A percentile compares a stretch with the other conserved stretches of the same genome.
Conservation (phyloP, 1,139 yeast species). For the Suhomyces anneliseae region DNA sequence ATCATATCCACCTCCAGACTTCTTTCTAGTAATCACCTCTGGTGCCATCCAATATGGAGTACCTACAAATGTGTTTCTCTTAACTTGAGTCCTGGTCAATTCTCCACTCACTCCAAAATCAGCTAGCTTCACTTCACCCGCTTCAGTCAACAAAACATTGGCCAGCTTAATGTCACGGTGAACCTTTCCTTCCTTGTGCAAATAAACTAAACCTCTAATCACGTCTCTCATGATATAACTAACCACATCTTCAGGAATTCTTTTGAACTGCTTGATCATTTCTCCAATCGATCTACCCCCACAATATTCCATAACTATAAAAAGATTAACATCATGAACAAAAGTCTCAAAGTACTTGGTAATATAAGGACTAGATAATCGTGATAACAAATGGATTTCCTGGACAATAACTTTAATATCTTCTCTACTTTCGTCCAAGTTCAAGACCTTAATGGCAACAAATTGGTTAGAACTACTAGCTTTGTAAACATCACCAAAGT, state of each 20-base stretch:
- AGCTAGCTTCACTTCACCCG: slow-evolving; percentile 68
- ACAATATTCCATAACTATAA: slow-evolving; percentile 91
- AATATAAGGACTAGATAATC: slow-evolving; percentile 61
- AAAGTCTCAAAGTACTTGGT: slow-evolving; percentile 67
- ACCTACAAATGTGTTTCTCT: slow-evolving; percentile 76
- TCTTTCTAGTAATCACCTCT: slow-evolving; percentile 58
- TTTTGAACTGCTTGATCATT: slow-evolving; percentile 37
- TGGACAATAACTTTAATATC: slow-evolving; percentile 68
- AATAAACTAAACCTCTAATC: slow-evolving; percentile 63
- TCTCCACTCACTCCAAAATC: slow-evolving; percentile 91
- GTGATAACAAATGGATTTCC: slow-evolving; percentile 73
- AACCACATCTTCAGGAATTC: slow-evolving; percentile 56
- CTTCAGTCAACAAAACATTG: slow-evolving; percentile 64
- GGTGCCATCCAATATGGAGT: slow-evolving; percentile 97
- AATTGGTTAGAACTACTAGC: slow-evolving; percentile 45
- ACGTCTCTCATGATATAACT: slow-evolving; percentile 62
- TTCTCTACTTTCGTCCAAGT: slow-evolving; percentile 72
- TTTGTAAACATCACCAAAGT: slow-evolving; percentile 82
- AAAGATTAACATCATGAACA: slow-evolving; percentile 63
- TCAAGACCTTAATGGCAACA: slow-evolving; percentile 79
- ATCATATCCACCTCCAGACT: slow-evolving; percentile 74
- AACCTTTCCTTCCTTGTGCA: slow-evolving; percentile 72
- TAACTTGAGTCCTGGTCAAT: slow-evolving; percentile 57
- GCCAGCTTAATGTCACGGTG: slow-evolving; percentile 88
- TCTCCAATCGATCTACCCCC: slow-evolving; percentile 92